A percentile compares a stretch with the other conserved stretches of the same genome.
These are phyloP conservation scores for Stropharia rugosoannulata DNA, from an alignment of 768 basidiomycete genomes.

Conservation along the genomic window DNA sequence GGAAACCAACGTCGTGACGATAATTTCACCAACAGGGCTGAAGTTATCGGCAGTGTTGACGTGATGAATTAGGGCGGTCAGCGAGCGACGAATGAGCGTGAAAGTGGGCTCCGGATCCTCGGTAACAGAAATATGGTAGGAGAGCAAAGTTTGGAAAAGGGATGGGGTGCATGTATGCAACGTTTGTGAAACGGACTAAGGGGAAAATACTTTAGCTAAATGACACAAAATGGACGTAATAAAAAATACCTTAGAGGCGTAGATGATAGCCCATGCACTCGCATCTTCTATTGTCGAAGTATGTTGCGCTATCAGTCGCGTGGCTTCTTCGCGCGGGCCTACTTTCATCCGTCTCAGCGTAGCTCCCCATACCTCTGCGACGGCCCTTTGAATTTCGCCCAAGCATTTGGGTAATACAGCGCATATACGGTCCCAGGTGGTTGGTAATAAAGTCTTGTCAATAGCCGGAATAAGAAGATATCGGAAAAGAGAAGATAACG, in stretches of 20 bases:
- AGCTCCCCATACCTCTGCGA: conserved; percentile 88
- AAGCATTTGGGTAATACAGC: conserved; percentile 55
- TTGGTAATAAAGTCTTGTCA: conserved; percentile 50
- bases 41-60: conserved; percentile 71
- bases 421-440: conserved; percentile 60
- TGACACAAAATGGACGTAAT: neutral
- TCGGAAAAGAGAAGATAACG: conserved; percentile 69
- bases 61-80: conserved; percentile 85
- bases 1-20: conserved; percentile 40
- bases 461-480: conserved; percentile 68
- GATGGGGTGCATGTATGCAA: conserved; percentile 75
- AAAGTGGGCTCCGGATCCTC: conserved; percentile 40
- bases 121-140: conserved; percentile 45
- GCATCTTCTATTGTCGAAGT: conserved; percentile 57
- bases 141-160: conserved; percentile 58
- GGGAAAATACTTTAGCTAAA: conserved; percentile 5
- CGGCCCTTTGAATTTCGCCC: conserved; percentile 71
- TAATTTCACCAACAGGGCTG: conserved; percentile 48
- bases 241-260: conserved; percentile 70
- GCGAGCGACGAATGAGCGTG: conserved; percentile 63
- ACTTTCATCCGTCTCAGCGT: conserved; percentile 71
- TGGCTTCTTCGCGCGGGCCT: conserved; percentile 52
- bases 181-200: conserved; percentile 77
- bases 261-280: conserved; percentile 72
- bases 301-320: conserved; percentile 52